Conservation (phyloP, 164 flowering plant species). For the Taxillus chinensis region DNA sequence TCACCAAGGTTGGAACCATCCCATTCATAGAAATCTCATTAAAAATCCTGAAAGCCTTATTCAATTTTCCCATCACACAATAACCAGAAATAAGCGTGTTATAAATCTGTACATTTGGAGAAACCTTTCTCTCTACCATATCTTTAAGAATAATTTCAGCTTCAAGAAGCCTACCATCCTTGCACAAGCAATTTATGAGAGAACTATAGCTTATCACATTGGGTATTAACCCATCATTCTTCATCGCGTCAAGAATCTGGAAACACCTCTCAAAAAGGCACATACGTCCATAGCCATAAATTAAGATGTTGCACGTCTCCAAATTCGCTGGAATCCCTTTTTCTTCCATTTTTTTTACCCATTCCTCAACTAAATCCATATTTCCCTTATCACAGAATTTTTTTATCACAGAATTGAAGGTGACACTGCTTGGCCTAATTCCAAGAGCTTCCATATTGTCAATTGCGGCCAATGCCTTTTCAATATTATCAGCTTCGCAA, state of each 20-base stretch:
- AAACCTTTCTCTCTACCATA: slow-evolving; percentile 33
- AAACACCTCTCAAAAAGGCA: slow-evolving; percentile 46
- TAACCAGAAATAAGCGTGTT: slow-evolving; percentile 58
- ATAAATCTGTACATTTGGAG: slow-evolving; percentile 46
- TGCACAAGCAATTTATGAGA: slow-evolving; percentile 59
- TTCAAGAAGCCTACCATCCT: slow-evolving; percentile 46
- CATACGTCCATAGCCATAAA: slow-evolving; percentile 50
- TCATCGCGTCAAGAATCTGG: slow-evolving; percentile 56
- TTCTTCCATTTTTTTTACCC: slow-evolving; percentile 42
- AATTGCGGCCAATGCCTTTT: slow-evolving; percentile 27
- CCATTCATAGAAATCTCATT: slow-evolving; percentile 36
- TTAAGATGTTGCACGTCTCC: slow-evolving; percentile 49
- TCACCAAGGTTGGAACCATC: slow-evolving; percentile 47
- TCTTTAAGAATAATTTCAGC: slow-evolving; percentile 44
- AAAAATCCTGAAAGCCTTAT: slow-evolving; percentile 32
- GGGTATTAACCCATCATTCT: slow-evolving; percentile 39
- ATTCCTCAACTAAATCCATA: slow-evolving; percentile 47
- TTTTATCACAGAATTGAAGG: slow-evolving; percentile 42
- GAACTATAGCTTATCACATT: slow-evolving; percentile 56
- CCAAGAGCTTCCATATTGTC: slow-evolving; percentile 37
- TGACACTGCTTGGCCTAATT: slow-evolving; percentile 31
- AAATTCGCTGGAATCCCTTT: slow-evolving; percentile 38
- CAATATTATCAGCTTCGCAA: slow-evolving; percentile 31
- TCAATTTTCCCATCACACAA: slow-evolving; percentile 38
- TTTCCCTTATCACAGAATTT: slow-evolving; percentile 38